A percentile compares a stretch with the other conserved stretches of the same genome.
These are phyloP conservation scores for Microthyrium microscopicum DNA, from an alignment of 2,329 filamentous ascomycete genomes.

Conservation along the genomic window DNA sequence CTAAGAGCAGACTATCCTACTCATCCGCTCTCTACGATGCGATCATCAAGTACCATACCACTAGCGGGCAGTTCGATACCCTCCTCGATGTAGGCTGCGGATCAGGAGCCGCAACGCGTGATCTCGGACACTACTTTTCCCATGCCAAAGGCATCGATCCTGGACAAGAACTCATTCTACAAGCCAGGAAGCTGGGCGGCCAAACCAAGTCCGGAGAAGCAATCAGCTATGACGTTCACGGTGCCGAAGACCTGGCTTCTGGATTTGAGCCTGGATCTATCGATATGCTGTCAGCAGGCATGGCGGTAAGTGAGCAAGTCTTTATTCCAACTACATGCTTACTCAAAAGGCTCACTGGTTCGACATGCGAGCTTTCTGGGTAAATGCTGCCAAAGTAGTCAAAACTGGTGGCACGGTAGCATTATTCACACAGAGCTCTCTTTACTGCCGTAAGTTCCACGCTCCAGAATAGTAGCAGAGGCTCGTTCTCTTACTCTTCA, in stretches of 20 bases:
- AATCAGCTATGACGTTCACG: conserved; percentile 26
- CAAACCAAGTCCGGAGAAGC: conserved; percentile 23
- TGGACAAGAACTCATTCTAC: conserved; percentile 38
- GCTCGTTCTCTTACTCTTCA: no score
- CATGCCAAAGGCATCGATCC: conserved; percentile 35
- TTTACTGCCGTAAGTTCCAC: no score
- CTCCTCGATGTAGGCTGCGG: conserved; percentile 42
- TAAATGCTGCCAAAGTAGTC: conserved; percentile 27
- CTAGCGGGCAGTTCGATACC: conserved; percentile 25
- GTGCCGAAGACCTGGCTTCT: conserved; percentile 29
- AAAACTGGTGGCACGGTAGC: conserved; percentile 38
- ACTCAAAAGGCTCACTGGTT: conserved; percentile 50
- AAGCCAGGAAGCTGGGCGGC: no score
- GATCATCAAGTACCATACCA: conserved; percentile 32
- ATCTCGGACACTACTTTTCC: conserved; percentile 30
- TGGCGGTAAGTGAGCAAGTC: no score
- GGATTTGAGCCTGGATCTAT: no score
- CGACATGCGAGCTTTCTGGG: conserved; percentile 35
- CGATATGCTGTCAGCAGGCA: no score
- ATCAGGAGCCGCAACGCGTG: conserved; percentile 32
- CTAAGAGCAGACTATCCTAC: no score
- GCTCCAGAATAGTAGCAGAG: no score
- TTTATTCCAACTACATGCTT: conserved; percentile 33
- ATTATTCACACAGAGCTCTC: conserved; percentile 27
- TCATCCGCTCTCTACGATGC: conserved; percentile 33